Percentiles rank a stretch among this genome's conserved stretches.
Conservation (phyloP, 2,329 filamentous ascomycete species). For the Xylariaceae sp. region DNA sequence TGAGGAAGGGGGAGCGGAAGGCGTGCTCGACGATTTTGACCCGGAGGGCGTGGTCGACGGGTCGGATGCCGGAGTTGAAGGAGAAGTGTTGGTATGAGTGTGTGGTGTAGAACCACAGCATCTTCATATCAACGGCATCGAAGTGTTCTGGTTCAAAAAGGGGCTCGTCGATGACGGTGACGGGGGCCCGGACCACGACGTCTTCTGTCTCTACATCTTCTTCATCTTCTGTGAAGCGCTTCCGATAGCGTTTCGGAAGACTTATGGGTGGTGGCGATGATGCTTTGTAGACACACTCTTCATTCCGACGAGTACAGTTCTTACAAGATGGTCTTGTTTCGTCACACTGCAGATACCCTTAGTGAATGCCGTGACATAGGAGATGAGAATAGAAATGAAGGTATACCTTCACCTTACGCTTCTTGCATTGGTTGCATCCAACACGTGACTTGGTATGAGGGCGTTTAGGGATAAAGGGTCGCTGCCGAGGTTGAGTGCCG, state of each 20-base stretch:
- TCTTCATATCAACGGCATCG: conserved; percentile 43
- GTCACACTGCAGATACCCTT: conserved; percentile 38
- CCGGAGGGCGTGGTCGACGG: conserved; percentile 41
- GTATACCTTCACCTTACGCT: conserved; percentile 43
- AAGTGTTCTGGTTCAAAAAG: conserved; percentile 34
- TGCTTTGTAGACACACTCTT: conserved; percentile 43
- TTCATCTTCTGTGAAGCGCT: not conserved
- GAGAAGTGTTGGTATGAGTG: conserved; percentile 44
- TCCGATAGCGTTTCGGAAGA: conserved; percentile 4
- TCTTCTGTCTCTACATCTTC: not conserved
- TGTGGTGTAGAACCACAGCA: conserved; percentile 51
- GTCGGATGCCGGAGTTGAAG: conserved; percentile 33
- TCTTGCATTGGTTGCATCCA: conserved; percentile 52
- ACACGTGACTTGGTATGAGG: conserved; percentile 51
- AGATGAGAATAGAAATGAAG: not conserved
- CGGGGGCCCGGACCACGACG: conserved; percentile 1
- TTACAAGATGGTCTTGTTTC: conserved; percentile 47
- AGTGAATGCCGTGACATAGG: not conserved
- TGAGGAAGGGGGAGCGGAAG: conserved; percentile 49
- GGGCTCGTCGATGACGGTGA: conserved; percentile 33
- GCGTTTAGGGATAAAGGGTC: conserved; percentile 42
- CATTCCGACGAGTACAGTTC: conserved; percentile 44
- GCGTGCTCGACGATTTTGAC: conserved; percentile 45
- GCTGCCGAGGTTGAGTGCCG: conserved; percentile 17
- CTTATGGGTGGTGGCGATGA: not conserved